These are phyloP conservation scores for Cryptosporidium tyzzeri DNA, from an alignment of 169 alveolate species.

Conservation along the genomic window DNA sequence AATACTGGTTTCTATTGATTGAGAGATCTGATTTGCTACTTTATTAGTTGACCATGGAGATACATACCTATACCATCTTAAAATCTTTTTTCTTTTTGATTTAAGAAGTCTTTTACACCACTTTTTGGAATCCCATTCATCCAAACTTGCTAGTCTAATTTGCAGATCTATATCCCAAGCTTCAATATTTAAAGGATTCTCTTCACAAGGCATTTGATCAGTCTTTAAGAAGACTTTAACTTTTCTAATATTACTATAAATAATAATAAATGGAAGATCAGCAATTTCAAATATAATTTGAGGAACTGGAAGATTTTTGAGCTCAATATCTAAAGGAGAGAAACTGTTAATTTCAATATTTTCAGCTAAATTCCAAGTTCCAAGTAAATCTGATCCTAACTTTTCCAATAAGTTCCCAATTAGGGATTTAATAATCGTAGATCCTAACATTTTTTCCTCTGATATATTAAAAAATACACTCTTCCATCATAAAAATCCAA, in stretches of 20 bases:
- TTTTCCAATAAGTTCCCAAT: conserved; percentile 55
- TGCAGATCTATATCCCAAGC: conserved; percentile 72
- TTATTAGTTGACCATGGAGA: conserved; percentile 76
- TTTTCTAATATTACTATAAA: conserved; percentile 83
- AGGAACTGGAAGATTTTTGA: conserved; percentile 85
- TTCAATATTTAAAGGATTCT: conserved; percentile 56
- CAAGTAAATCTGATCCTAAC: conserved; percentile 58
- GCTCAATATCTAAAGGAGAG: conserved; percentile 80
- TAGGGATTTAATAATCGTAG: conserved; percentile 52
- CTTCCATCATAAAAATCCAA: background rate
- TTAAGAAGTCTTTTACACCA: conserved; percentile 64
- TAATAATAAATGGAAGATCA: conserved; percentile 84
- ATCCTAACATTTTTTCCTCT: conserved; percentile 40
- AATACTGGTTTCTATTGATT: conserved; percentile 82
- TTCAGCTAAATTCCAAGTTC: conserved; percentile 63
- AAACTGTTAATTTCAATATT: conserved; percentile 62
- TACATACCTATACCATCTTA: conserved; percentile 42
- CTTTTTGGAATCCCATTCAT: conserved; percentile 61
- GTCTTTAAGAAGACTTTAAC: conserved; percentile 80
- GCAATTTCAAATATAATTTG: conserved; percentile 84
- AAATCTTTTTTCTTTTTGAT: conserved; percentile 25
- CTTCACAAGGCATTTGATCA: conserved; percentile 63
- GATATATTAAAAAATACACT: background rate
- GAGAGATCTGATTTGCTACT: conserved; percentile 80
- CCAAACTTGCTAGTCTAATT: conserved; percentile 53